A percentile compares a stretch with the other conserved stretches of the same genome.
phyloP scores from a whole-genome alignment of 1,139 yeast genomes.

The Protomyces inundatus region DNA sequence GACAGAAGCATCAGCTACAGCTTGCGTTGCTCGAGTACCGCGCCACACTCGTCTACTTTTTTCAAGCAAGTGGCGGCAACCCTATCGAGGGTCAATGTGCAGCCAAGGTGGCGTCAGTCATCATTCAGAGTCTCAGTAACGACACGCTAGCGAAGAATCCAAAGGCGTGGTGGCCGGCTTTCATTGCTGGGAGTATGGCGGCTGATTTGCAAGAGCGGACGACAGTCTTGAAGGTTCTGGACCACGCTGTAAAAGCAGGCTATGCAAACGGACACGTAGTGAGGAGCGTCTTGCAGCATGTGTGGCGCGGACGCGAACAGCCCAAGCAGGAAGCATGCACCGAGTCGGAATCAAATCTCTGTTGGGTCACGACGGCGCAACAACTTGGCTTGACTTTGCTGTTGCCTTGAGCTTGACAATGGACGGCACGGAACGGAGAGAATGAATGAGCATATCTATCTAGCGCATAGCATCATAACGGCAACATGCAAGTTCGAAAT shows the following conservation, averaged over 20 bases:
- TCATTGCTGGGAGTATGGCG: not conserved
- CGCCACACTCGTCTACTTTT: not conserved
- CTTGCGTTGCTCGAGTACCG: not conserved
- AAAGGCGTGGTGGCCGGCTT: not conserved
- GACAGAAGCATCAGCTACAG: not conserved
- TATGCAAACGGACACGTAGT: not conserved
- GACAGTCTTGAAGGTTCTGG: not conserved
- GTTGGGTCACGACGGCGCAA: too few species aligned
- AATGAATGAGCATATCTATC: too few species aligned
- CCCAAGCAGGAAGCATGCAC: too few species aligned
- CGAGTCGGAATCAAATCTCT: too few species aligned
- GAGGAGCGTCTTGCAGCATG: not conserved
- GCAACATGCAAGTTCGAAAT: too few species aligned
- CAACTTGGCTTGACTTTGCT: too few species aligned
- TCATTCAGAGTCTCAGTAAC: not conserved
- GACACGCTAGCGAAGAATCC: not conserved
- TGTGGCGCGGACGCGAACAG: not conserved
- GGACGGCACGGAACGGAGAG: too few species aligned
- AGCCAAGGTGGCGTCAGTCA: not conserved
- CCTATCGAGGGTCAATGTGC: not conserved
- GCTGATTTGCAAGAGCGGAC: not conserved
- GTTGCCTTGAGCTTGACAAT: too few species aligned
- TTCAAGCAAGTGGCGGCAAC: not conserved
- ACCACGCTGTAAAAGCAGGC: not conserved
- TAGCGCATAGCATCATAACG: too few species aligned